Conservation (phyloP, 1,139 yeast genomes). For the Pichia sp. region DNA sequence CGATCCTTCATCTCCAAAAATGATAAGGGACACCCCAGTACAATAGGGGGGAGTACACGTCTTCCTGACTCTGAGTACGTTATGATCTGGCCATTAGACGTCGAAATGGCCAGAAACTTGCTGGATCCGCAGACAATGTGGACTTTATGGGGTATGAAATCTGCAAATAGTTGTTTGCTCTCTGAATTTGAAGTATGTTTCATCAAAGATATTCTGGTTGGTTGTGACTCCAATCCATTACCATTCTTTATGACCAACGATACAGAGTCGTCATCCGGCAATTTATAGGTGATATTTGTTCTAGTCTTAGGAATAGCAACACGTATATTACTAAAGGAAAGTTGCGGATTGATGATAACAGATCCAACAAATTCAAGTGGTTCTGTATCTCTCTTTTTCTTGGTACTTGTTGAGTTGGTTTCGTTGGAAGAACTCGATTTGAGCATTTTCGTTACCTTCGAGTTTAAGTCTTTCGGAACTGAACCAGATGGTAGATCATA, state of each 20-base stretch:
- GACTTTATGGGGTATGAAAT: conserved; percentile 43
- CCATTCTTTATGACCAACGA: conserved; percentile 45
- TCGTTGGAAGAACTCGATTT: conserved; percentile 14
- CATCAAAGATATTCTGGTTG: conserved; percentile 38
- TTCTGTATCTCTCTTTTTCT: conserved; percentile 45
- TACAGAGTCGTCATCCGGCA: conserved; percentile 25
- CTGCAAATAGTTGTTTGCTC: conserved; percentile 43
- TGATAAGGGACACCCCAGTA: conserved; percentile 47
- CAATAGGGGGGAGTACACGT: conserved; percentile 42
- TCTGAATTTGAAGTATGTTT: conserved; percentile 23
- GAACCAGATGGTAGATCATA: conserved; percentile 58
- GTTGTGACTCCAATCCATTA: conserved; percentile 47
- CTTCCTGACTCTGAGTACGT: conserved; percentile 45
- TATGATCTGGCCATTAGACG: conserved; percentile 44
- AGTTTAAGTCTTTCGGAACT: conserved; percentile 39
- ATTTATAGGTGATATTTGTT: conserved; percentile 38
- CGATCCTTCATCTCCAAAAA: conserved; percentile 45
- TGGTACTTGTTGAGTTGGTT: conserved; percentile 22
- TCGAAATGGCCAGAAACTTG: conserved; percentile 43
- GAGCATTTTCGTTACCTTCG: conserved; percentile 26
- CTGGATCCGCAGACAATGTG: conserved; percentile 39
- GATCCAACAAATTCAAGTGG: conserved; percentile 76
- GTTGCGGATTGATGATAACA: conserved; percentile 69
- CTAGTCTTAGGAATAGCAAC: conserved; percentile 78
- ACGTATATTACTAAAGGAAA: conserved; percentile 72